Evolutionary conservation across 2,329 filamentous ascomycete species (phyloP).

Genomic region (Emericellopsis atlantica): DNA sequence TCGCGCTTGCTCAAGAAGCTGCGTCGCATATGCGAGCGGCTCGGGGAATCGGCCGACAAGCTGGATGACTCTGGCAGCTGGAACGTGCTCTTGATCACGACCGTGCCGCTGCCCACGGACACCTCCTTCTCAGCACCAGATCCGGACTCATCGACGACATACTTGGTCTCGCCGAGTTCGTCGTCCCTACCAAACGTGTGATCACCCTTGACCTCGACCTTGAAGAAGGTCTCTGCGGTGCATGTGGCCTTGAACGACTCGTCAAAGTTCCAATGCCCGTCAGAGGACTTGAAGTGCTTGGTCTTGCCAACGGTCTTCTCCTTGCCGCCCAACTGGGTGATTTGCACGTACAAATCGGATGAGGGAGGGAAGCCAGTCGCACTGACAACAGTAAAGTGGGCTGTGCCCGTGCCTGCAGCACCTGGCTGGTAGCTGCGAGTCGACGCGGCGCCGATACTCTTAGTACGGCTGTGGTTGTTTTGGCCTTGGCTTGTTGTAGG

Average conservation of each 20-base stretch:
- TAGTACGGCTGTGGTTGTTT: conserved; percentile 34
- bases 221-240: conserved; percentile 74
- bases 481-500: conserved; percentile 11
- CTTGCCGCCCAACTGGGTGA: conserved; percentile 56
- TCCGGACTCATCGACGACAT: conserved; percentile 78
- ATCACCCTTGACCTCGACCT: conserved; percentile 74
- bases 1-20: conserved; percentile 45
- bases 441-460: conserved; percentile 53
- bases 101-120: conserved; percentile 57
- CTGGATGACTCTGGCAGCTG: conserved; percentile 30
- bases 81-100: conserved; percentile 66
- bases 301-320: conserved; percentile 82
- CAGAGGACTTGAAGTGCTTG: conserved; percentile 68
- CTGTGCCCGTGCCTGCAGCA: conserved; percentile 56
- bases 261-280: conserved; percentile 56
- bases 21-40: conserved; percentile 29
- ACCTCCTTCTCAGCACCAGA: conserved; percentile 59
- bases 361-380: conserved; percentile 66
- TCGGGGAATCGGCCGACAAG: conserved; percentile 29
- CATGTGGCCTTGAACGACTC: conserved; percentile 71
- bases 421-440: conserved; percentile 49
- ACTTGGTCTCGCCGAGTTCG: conserved; percentile 71
- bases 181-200: conserved; percentile 75
- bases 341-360: conserved; percentile 64
- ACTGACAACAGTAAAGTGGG: conserved; percentile 67